Evolutionary conservation across 257 asterid species (phyloP), one percentile per base, ranked within the genome.

Genomic region (Primulina eburnea): DNA sequence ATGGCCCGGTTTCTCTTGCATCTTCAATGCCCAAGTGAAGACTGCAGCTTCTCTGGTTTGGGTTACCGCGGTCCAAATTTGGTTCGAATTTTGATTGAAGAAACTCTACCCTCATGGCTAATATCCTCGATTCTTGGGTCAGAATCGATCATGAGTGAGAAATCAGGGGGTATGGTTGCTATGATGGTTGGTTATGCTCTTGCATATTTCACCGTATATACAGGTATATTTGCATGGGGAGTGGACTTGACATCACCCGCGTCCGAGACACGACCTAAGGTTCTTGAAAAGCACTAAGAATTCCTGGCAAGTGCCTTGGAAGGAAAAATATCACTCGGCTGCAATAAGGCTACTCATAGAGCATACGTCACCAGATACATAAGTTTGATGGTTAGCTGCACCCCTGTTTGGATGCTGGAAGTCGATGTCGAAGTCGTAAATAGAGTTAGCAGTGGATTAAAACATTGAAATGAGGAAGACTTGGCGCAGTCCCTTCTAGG

Each of bases 181-280:
- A 89, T 82, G 96, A 85, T 94, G 43, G 81, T 87, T 10, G 99
- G 99, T 14, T 87, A 90, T 17, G 92, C 96, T 4, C 96, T 93
- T 0, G 95, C 99, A 3, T 87, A 88, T 74, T 82, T 93, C 71
- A 82, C 88, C 0, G 88, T 86, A 59, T 85, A 76, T 24, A 85
- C 83, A 18, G 90, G 87, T 20, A 59, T 81, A 30, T 88, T 90
- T 37, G 96, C 91, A 9, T 89, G 97, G 97, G 99, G 99, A 64
- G 83, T 87, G 7, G 99, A 89, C 76, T 78, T 82, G 5, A 64
- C 83, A 28, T 77, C 84, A 3, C 65, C 76, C 29, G 95, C 87
- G 7, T 88, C 95, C 8, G 82, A 64, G 71, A 78, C 85, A 30
- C 76, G 97, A 67, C 74, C 88, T 10, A 82, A 59, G 62, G 81